phyloP scores from a whole-genome alignment of 2,329 filamentous ascomycete genomes.

The Thelonectria olida region DNA sequence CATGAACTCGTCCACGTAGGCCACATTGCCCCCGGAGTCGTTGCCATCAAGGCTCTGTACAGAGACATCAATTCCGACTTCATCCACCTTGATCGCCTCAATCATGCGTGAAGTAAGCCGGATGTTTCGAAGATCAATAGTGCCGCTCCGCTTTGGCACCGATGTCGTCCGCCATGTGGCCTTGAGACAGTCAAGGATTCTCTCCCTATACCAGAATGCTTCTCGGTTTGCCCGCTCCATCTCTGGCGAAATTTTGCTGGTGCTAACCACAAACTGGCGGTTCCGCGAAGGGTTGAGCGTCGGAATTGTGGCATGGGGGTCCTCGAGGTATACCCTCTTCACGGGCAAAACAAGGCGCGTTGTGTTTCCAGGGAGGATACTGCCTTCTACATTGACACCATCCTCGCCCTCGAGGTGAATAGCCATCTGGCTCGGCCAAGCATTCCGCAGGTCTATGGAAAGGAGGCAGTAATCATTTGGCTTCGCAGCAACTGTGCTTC shows the following conservation, averaged over 20 bases:
- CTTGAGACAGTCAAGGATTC: slow-evolving; percentile 74
- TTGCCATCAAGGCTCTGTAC: slow-evolving; percentile 52
- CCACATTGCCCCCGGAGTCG: slow-evolving; percentile 32
- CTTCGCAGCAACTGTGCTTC: slow-evolving; percentile 46
- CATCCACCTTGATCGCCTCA: slow-evolving; percentile 82
- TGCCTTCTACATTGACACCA: slow-evolving; percentile 60
- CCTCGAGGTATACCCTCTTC: slow-evolving; percentile 77
- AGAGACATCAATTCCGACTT: slow-evolving; percentile 73
- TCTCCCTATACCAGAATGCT: slow-evolving; percentile 91
- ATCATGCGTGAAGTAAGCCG: slow-evolving; percentile 82
- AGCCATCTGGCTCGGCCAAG: slow-evolving; percentile 83
- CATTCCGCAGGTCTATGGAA: slow-evolving; percentile 85
- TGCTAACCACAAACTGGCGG: slow-evolving; percentile 91
- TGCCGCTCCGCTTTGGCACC: slow-evolving; percentile 65
- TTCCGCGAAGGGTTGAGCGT: slow-evolving; percentile 82
- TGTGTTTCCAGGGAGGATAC: slow-evolving; percentile 73
- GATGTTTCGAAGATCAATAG: slow-evolving; percentile 80
- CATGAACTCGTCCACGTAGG: slow-evolving; percentile 65
- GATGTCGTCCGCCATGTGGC: slow-evolving; percentile 75
- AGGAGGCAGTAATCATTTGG: slow-evolving; percentile 78
- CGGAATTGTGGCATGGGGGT: slow-evolving; percentile 81
- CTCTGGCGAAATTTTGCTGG: slow-evolving; percentile 80
- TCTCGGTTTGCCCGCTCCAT: slow-evolving; percentile 81
- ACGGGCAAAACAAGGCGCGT: slow-evolving; percentile 80
- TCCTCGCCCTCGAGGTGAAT: slow-evolving; percentile 68